These are phyloP conservation scores for Protomyces inouyei DNA, from an alignment of 1,139 yeast species.

Conservation along the genomic window DNA sequence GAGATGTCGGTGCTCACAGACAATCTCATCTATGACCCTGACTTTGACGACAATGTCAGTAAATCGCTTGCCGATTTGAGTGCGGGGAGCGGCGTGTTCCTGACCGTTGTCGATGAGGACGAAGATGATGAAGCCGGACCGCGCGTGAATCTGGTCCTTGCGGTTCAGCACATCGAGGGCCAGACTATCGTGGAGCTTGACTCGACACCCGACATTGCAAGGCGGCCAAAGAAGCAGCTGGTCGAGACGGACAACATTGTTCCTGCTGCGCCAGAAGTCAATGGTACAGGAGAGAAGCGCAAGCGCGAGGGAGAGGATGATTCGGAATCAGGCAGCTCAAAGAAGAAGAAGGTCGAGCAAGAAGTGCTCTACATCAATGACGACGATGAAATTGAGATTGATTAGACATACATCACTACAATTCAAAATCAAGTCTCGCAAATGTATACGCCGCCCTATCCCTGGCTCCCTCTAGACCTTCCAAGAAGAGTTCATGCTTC, in stretches of 20 bases:
- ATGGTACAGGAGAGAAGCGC: slow-evolving; percentile 11
- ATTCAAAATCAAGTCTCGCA: slow-evolving; percentile 2
- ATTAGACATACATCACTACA: neutral
- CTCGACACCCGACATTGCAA: neutral
- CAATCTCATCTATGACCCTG: slow-evolving; percentile 72
- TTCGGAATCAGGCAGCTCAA: neutral
- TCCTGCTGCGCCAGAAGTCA: slow-evolving; percentile 5
- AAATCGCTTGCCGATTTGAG: slow-evolving; percentile 53
- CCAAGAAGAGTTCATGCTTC: slow-evolving; percentile 17
- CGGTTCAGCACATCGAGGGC: neutral
- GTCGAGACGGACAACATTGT: slow-evolving; percentile 8
- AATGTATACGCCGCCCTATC: slow-evolving; percentile 14
- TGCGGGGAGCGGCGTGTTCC: slow-evolving; percentile 53
- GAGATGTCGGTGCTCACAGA: slow-evolving; percentile 64
- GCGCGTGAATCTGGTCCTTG: slow-evolving; percentile 7
- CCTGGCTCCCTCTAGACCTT: slow-evolving; percentile 5
- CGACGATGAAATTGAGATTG: slow-evolving; percentile 33
- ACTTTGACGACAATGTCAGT: slow-evolving; percentile 72
- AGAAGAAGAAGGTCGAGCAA: neutral
- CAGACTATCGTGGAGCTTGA: neutral
- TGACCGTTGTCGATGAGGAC: slow-evolving; percentile 72
- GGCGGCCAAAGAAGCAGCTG: neutral
- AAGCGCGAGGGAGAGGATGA: slow-evolving; percentile 12
- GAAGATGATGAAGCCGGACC: slow-evolving; percentile 42
- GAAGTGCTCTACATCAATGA: slow-evolving; percentile 23